A percentile compares a stretch with the other conserved stretches of the same genome.
Conservation (phyloP, 2,329 filamentous ascomycete species). For the Microcyclospora pomicola region DNA sequence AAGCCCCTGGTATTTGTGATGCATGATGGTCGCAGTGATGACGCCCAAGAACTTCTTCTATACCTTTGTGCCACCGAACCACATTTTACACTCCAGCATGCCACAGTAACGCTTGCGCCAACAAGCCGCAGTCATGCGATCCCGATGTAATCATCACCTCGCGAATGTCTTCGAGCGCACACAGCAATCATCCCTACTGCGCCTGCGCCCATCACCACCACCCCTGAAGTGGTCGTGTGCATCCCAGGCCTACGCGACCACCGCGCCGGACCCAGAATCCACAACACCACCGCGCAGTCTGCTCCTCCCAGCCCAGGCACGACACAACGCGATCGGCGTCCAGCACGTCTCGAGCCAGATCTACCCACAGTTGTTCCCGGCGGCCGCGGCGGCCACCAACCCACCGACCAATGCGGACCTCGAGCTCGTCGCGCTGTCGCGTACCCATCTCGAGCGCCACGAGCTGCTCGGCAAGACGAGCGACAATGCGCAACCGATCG, state of each 20-base stretch:
- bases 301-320: conserved; percentile 37
- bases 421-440: conserved; percentile 65
- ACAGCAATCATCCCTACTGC: conserved; percentile 24
- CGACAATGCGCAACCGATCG: conserved; percentile 58
- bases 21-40: too few relatives aligned
- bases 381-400: conserved; percentile 22
- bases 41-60: too few relatives aligned
- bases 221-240: conserved; percentile 16
- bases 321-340: conserved; percentile 86
- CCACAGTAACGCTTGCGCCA: too few relatives aligned
- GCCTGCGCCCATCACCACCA: conserved; percentile 15
- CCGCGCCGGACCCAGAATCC: conserved; percentile 1
- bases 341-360: conserved; percentile 82
- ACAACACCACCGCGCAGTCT: conserved; percentile 17
- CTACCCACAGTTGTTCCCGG: conserved; percentile 65
- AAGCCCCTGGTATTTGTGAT: too few relatives aligned
- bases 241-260: conserved; percentile 14
- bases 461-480: conserved; percentile 83
- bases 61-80: too few relatives aligned
- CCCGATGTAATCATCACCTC: conserved; percentile 19
- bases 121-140: conserved; percentile 15
- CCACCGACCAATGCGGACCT: conserved; percentile 52
- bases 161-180: conserved; percentile 20
- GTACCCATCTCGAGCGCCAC: conserved; percentile 70
- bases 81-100: too few relatives aligned